A percentile compares a stretch with the other conserved stretches of the same genome.
Conservation (phyloP, 768 basidiomycete genomes). For the Rhizopogon roseolus region DNA sequence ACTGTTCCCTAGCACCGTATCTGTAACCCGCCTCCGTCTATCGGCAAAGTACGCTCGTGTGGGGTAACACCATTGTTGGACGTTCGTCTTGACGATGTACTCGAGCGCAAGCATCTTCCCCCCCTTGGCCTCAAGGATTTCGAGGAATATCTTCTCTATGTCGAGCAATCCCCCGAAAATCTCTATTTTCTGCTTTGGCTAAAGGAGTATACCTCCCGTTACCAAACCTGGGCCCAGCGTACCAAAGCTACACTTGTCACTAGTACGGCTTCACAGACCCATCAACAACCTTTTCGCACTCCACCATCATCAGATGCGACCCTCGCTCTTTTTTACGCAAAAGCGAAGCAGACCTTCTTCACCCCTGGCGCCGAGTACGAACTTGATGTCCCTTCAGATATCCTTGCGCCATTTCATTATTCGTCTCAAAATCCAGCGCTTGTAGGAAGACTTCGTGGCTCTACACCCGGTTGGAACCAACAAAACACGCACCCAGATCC, state of each 20-base stretch:
- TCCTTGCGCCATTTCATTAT: slow-evolving; percentile 56
- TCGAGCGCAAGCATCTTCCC: slow-evolving; percentile 73
- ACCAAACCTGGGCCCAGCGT: slow-evolving; percentile 35
- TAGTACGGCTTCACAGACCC: neutral
- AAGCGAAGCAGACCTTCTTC: slow-evolving; percentile 79
- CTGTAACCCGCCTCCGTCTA: slow-evolving; percentile 65
- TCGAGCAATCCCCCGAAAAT: slow-evolving; percentile 72
- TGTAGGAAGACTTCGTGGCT: slow-evolving; percentile 4
- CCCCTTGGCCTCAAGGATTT: slow-evolving; percentile 75
- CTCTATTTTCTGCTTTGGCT: slow-evolving; percentile 85
- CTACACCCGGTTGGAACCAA: slow-evolving; percentile 18
- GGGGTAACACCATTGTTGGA: slow-evolving; percentile 63
- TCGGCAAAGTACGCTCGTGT: slow-evolving; percentile 66
- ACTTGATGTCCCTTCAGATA: slow-evolving; percentile 61
- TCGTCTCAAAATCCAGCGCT: slow-evolving; percentile 28
- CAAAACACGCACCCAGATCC: slow-evolving; percentile 56
- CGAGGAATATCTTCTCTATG: slow-evolving; percentile 79
- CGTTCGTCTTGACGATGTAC: slow-evolving; percentile 68
- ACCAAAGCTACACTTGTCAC: slow-evolving; percentile 20
- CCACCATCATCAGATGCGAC: slow-evolving; percentile 42
- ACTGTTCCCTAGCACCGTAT: slow-evolving; percentile 34
- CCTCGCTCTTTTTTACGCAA: slow-evolving; percentile 70
- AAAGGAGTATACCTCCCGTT: slow-evolving; percentile 59
- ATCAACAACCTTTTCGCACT: slow-evolving; percentile 20
- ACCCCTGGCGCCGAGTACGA: slow-evolving; percentile 69